These are phyloP conservation scores for Niebla homalea DNA, from an alignment of 495 filamentous ascomycete genomes.

Conservation along the genomic window DNA sequence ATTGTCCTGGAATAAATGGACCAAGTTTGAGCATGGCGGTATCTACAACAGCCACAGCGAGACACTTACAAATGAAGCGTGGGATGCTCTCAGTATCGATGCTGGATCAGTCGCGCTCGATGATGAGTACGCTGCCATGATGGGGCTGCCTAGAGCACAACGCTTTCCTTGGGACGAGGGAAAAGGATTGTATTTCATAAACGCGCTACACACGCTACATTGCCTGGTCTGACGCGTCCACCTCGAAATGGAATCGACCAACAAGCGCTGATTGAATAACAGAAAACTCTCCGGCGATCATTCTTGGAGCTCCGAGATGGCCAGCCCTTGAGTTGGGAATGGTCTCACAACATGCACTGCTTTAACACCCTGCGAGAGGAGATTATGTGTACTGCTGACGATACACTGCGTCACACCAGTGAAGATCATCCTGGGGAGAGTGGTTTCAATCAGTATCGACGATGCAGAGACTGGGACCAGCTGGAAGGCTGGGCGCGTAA, in stretches of 20 bases:
- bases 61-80: neutral
- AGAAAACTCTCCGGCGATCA: neutral
- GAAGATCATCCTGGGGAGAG: neutral
- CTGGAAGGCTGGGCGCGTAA: constrained; percentile 17
- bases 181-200: constrained; percentile 21
- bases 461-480: constrained; percentile 17
- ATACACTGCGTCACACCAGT: constrained; percentile 16
- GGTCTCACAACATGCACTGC: too few relatives aligned
- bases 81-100: constrained; percentile 18
- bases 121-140: constrained; percentile 10
- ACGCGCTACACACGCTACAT: constrained; percentile 21
- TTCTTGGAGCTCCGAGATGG: neutral
- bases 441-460: constrained; percentile 14
- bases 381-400: constrained; percentile 24
- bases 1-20: too few relatives aligned
- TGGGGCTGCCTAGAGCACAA: constrained; percentile 12
- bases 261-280: too few relatives aligned
- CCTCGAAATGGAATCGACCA: too few relatives aligned
- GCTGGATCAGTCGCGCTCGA: constrained; percentile 17
- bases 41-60: neutral
- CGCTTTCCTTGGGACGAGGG: constrained; percentile 20
- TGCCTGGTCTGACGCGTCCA: too few relatives aligned
- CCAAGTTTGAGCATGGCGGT: too few relatives aligned
- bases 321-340: too few relatives aligned
- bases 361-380: constrained; percentile 20